Conservation (phyloP, 768 basidiomycete species). For the Steccherinum ochraceum region DNA sequence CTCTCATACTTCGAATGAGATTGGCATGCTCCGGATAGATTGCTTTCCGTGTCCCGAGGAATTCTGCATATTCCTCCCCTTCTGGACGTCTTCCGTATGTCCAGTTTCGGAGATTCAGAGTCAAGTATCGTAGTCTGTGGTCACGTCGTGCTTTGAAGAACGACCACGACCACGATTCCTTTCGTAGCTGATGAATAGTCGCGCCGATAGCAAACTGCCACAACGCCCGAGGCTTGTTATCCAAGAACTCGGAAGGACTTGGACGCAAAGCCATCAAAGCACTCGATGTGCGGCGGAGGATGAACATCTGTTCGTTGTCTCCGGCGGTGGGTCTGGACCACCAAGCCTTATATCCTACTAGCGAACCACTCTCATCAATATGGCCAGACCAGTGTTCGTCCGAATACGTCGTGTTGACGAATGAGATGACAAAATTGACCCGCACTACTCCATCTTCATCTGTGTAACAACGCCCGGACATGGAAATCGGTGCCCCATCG, state of each 20-base stretch:
- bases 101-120: slow-evolving; percentile 17
- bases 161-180: slow-evolving; percentile 22
- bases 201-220: slow-evolving; percentile 26
- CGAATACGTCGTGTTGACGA: slow-evolving; percentile 3
- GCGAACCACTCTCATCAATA: slow-evolving; percentile 5
- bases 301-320: slow-evolving; percentile 10
- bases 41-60: slow-evolving; percentile 8
- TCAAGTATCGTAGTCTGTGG: slow-evolving; percentile 17
- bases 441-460: slow-evolving; percentile 8
- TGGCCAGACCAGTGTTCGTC: slow-evolving; percentile 8
- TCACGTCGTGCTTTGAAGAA: slow-evolving; percentile 25
- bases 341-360: slow-evolving; percentile 6
- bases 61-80: slow-evolving; percentile 13
- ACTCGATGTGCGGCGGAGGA: slow-evolving; percentile 20
- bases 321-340: neutral
- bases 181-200: slow-evolving; percentile 15
- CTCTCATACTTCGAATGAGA: slow-evolving; percentile 17
- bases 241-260: slow-evolving; percentile 14
- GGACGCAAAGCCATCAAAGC: slow-evolving; percentile 20
- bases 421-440: slow-evolving; percentile 11
- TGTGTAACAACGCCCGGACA: slow-evolving; percentile 11
- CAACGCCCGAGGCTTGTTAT: slow-evolving; percentile 20
- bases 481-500: slow-evolving; percentile 7
- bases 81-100: slow-evolving; percentile 14
- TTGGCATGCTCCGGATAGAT: slow-evolving; percentile 19